Evolutionary conservation across 2,329 filamentous ascomycete species (phyloP).

Genomic region (Apiospora saccharicola): DNA sequence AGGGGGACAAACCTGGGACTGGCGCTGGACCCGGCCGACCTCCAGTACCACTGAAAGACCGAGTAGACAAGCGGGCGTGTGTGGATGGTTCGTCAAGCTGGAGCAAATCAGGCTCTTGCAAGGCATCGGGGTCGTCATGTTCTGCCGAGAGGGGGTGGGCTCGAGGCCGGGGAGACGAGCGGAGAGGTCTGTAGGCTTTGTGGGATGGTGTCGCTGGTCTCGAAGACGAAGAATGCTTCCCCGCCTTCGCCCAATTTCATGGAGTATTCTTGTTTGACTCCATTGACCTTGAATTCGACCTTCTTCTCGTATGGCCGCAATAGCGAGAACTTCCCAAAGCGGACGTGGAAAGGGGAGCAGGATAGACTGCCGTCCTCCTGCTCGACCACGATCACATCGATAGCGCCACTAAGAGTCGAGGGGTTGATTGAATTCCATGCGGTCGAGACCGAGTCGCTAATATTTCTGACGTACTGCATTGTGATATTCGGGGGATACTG

Average conservation of each 20-base stretch:
- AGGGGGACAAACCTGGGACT: conserved; percentile 31
- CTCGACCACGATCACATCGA: conserved; percentile 98
- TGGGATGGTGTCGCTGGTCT: conserved; percentile 92
- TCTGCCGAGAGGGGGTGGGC: conserved; percentile 72
- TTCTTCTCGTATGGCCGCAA: conserved; percentile 97
- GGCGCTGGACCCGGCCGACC: conserved; percentile 26
- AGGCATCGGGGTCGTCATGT: conserved; percentile 39
- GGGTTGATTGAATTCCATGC: conserved; percentile 99
- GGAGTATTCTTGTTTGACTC: conserved; percentile 86
- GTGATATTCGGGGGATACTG: conserved; percentile 35
- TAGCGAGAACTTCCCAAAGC: conserved; percentile 98
- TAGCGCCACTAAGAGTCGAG: conserved; percentile 93
- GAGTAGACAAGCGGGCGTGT: conserved; percentile 45
- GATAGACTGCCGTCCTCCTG: conserved; percentile 88
- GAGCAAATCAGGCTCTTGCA: conserved; percentile 75
- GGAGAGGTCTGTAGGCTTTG: conserved; percentile 93
- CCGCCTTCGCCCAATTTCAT: conserved; percentile 99
- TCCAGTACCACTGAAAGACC: conserved; percentile 7
- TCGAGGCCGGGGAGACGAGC: conserved; percentile 86
- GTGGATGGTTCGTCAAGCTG: conserved; percentile 63
- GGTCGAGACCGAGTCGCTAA: conserved; percentile 95
- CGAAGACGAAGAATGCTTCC: conserved; percentile 98
- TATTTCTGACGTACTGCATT: conserved; percentile 98
- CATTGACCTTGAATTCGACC: conserved; percentile 97
- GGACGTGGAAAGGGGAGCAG: conserved; percentile 97